A percentile compares a stretch with the other conserved stretches of the same genome.
These are phyloP conservation scores for Syzygium oleosum DNA, from an alignment of 345 rosid species.

Conservation along the genomic window DNA sequence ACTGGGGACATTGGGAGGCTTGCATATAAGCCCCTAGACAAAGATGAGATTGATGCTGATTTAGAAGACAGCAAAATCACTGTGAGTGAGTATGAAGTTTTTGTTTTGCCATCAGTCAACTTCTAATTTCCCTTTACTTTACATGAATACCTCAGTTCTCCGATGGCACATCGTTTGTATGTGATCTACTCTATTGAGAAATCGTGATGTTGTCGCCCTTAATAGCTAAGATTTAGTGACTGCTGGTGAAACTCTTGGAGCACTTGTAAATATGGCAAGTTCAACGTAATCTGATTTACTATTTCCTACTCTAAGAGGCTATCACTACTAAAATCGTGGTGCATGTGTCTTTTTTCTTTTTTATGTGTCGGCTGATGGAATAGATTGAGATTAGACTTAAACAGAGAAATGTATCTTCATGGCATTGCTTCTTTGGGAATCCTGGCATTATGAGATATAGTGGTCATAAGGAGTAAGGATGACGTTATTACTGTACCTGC, in stretches of 20 bases:
- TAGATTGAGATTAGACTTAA: not conserved
- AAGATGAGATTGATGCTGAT: conserved; percentile 18
- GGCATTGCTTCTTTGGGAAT: not conserved
- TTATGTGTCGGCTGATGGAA: not conserved
- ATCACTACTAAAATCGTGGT: not conserved
- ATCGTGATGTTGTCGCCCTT: not conserved
- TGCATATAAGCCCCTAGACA: conserved; percentile 50
- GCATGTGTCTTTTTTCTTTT: not conserved
- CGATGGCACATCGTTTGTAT: not conserved
- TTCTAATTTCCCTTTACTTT: not conserved
- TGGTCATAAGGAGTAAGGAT: not conserved
- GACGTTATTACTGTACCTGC: not conserved
- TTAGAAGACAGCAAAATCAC: conserved; percentile 29
- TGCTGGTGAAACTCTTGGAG: not conserved
- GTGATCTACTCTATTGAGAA: not conserved
- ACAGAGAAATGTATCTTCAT: not conserved
- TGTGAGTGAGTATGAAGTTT: conserved; percentile 29
- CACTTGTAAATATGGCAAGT: not conserved
- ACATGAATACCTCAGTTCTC: not conserved
- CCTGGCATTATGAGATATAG: not conserved
- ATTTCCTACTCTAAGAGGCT: not conserved
- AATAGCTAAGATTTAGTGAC: not conserved
- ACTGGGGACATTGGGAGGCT: conserved; percentile 56
- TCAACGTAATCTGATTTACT: not conserved
- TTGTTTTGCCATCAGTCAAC: not conserved